These are phyloP conservation scores for Singerocomus rubriflavus DNA, from an alignment of 1,284 basidiomycete genomes.

Conservation along the genomic window DNA sequence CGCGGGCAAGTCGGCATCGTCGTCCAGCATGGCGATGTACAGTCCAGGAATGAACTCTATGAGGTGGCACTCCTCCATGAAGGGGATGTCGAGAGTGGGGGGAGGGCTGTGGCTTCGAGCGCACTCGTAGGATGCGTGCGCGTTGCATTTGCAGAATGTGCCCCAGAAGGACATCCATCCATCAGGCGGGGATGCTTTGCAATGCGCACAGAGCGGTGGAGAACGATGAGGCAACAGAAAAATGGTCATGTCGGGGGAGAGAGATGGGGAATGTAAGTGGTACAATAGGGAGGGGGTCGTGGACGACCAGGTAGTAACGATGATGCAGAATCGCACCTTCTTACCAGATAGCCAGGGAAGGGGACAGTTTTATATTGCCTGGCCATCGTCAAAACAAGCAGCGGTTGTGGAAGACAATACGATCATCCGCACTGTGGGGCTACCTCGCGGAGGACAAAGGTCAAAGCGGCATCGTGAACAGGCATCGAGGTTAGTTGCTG, in stretches of 20 bases:
- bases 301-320: neutral
- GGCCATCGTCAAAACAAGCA: neutral
- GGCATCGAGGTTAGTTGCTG: neutral
- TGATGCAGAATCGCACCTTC: neutral
- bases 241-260: neutral
- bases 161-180: no score
- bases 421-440: neutral
- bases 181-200: neutral
- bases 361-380: neutral
- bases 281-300: neutral
- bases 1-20: conserved; percentile 2
- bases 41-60: conserved; percentile 9
- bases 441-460: neutral
- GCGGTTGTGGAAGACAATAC: neutral
- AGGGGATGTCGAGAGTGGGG: neutral
- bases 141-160: no score
- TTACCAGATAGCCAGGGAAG: neutral
- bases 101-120: neutral
- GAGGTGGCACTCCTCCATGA: conserved; percentile 4
- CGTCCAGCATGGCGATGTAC: conserved; percentile 20
- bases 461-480: neutral
- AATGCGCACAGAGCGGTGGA: conserved; percentile 5
- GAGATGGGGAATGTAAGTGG: neutral
- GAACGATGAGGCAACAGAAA: neutral
- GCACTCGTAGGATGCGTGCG: no score